Evolutionary conservation across 108 stramenopile genomes (phyloP).

Genomic region (Cyclotella cryptica): DNA sequence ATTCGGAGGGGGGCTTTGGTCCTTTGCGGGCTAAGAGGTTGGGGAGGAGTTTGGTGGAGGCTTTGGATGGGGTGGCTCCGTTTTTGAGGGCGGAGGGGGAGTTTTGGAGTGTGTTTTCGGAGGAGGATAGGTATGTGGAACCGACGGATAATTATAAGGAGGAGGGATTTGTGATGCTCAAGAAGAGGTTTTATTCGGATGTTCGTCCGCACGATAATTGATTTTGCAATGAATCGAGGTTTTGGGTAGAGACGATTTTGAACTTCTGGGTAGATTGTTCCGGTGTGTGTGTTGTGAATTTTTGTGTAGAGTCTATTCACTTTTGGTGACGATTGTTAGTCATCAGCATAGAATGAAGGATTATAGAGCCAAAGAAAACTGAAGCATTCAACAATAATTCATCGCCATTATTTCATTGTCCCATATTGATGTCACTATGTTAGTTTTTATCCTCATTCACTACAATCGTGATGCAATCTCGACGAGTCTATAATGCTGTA

Average conservation of each 20-base stretch:
- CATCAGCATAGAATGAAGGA: no score
- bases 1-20: slow-evolving; percentile 78
- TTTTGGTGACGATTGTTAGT: no score
- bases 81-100: slow-evolving; percentile 74
- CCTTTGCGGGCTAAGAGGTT: slow-evolving; percentile 64
- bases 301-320: no score
- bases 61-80: slow-evolving; percentile 71
- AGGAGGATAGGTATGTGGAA: slow-evolving; percentile 72
- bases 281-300: no score
- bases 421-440: no score
- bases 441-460: no score
- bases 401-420: no score
- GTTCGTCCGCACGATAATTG: slow-evolving; percentile 36
- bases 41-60: slow-evolving; percentile 72
- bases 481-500: no score
- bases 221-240: background rate
- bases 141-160: slow-evolving; percentile 65
- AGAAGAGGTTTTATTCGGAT: slow-evolving; percentile 53
- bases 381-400: no score
- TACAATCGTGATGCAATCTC: no score
- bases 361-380: no score
- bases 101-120: slow-evolving; percentile 69
- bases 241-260: background rate
- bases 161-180: slow-evolving; percentile 52
- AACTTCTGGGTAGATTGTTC: no score